phyloP scores from a whole-genome alignment of 2,329 filamentous ascomycete species.

The Aureobasidium zeae region DNA sequence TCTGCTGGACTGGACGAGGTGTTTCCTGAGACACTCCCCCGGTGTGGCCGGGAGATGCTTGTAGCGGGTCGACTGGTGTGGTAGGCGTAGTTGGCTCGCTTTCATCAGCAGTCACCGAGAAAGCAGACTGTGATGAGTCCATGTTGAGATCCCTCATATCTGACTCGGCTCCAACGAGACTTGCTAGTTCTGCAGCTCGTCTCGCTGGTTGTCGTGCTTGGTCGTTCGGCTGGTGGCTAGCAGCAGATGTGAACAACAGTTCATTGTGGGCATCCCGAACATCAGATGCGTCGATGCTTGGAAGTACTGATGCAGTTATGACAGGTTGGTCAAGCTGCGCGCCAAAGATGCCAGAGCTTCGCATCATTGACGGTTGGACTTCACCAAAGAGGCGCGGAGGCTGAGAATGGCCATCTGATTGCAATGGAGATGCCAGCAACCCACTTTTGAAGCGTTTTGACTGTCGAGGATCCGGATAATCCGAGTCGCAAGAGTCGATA shows the following conservation, averaged over 20 bases:
- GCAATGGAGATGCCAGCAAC: constrained; percentile 19
- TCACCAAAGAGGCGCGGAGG: constrained; percentile 47
- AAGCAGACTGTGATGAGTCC: constrained; percentile 35
- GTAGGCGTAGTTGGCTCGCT: constrained; percentile 31
- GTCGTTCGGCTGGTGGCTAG: constrained; percentile 7
- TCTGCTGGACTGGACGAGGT: constrained; percentile 20
- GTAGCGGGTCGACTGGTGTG: constrained; percentile 20
- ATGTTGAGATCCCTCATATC: constrained; percentile 42
- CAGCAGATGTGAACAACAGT: constrained; percentile 11
- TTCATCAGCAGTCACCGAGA: constrained; percentile 29
- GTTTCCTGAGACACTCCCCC: constrained; percentile 21
- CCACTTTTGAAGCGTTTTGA: constrained; percentile 36
- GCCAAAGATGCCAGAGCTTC: constrained; percentile 37
- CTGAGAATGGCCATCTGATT: not conserved
- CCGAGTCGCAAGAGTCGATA: constrained; percentile 29
- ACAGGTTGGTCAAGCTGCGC: not conserved
- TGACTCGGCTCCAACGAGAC: constrained; percentile 40
- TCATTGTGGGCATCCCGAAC: not conserved
- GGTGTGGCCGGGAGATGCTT: constrained; percentile 12
- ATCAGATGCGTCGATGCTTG: not conserved
- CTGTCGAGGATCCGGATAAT: constrained; percentile 32
- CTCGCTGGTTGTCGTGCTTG: not conserved
- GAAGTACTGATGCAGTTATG: not conserved
- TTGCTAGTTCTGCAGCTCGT: constrained; percentile 24
- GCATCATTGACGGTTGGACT: constrained; percentile 46